phyloP scores from a whole-genome alignment of 2,329 filamentous ascomycete genomes.

The Phaeosphaeriaceae sp. region DNA sequence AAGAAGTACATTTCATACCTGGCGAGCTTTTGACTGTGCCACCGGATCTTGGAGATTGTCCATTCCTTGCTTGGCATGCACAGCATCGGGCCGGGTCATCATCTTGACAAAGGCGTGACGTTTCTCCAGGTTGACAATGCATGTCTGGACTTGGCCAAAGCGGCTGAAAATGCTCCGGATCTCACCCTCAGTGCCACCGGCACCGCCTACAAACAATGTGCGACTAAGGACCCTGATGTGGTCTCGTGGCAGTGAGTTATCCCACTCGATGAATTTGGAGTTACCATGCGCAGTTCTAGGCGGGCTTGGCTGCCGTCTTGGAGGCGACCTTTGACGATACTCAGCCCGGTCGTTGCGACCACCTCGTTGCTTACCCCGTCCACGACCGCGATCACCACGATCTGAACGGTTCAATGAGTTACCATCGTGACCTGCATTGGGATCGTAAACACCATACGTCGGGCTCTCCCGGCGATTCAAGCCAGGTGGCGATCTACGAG shows the following conservation, averaged over 20 bases:
- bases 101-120: slow-evolving; percentile 99
- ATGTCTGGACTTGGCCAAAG: slow-evolving; percentile 91
- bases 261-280: slow-evolving; percentile 81
- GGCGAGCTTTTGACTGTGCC: slow-evolving; percentile 67
- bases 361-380: slow-evolving; percentile 54
- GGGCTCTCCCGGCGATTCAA: slow-evolving; percentile 70
- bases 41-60: slow-evolving; percentile 77
- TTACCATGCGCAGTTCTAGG: slow-evolving; percentile 39
- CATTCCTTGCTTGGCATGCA: slow-evolving; percentile 85
- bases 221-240: slow-evolving; percentile 86
- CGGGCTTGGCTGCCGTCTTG: slow-evolving; percentile 67
- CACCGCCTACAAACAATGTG: slow-evolving; percentile 95
- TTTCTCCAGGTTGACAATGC: slow-evolving; percentile 98
- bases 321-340: slow-evolving; percentile 89
- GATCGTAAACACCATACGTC: slow-evolving; percentile 76
- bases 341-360: slow-evolving; percentile 58
- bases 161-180: slow-evolving; percentile 80
- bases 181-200: slow-evolving; percentile 76
- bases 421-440: slow-evolving; percentile 62
- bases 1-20: slow-evolving; percentile 34
- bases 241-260: slow-evolving; percentile 74
- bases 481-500: slow-evolving; percentile 64
- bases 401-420: slow-evolving; percentile 63
- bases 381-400: slow-evolving; percentile 63
- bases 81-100: slow-evolving; percentile 85